These are phyloP conservation scores for Fragilaria radians DNA, from an alignment of 108 stramenopile species.

Conservation along the genomic window DNA sequence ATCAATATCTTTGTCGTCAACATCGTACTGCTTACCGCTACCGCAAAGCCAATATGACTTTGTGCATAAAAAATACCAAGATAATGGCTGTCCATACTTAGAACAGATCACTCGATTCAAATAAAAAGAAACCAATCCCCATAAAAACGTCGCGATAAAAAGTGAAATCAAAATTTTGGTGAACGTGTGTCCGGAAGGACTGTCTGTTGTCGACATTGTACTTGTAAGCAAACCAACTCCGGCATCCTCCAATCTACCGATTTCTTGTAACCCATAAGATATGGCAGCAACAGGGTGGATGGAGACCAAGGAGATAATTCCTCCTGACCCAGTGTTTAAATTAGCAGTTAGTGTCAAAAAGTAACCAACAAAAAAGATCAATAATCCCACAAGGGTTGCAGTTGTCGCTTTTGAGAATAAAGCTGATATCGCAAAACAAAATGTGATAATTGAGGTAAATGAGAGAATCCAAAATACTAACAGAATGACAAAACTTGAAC, in stretches of 20 bases:
- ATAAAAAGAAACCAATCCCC: conserved; percentile 84
- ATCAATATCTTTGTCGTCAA: conserved; percentile 1
- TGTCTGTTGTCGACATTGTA: conserved; percentile 41
- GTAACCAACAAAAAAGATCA: conserved; percentile 73
- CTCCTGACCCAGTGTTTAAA: conserved; percentile 32
- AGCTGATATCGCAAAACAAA: background rate
- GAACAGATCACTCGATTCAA: conserved; percentile 68
- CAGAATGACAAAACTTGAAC: conserved; percentile 13
- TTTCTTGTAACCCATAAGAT: conserved; percentile 63
- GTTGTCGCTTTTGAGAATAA: conserved; percentile 38
- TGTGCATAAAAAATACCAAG: conserved; percentile 77
- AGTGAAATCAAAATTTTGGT: conserved; percentile 45
- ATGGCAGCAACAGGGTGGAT: conserved; percentile 79
- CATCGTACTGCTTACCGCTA: conserved; percentile 2
- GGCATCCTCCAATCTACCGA: conserved; percentile 69
- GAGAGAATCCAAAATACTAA: conserved; percentile 30
- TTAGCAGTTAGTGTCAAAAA: conserved; percentile 49
- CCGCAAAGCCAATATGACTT: conserved; percentile 64
- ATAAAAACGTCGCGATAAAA: conserved; percentile 67
- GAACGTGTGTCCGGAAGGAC: conserved; percentile 65
- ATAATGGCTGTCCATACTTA: conserved; percentile 78
- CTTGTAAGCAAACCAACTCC: conserved; percentile 47
- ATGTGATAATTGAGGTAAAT: conserved; percentile 7
- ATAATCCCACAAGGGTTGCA: conserved; percentile 62
- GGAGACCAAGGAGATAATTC: conserved; percentile 37